Evolutionary conservation across 305 asterid genomes (phyloP).

Genomic region (Solanum hybrid): DNA sequence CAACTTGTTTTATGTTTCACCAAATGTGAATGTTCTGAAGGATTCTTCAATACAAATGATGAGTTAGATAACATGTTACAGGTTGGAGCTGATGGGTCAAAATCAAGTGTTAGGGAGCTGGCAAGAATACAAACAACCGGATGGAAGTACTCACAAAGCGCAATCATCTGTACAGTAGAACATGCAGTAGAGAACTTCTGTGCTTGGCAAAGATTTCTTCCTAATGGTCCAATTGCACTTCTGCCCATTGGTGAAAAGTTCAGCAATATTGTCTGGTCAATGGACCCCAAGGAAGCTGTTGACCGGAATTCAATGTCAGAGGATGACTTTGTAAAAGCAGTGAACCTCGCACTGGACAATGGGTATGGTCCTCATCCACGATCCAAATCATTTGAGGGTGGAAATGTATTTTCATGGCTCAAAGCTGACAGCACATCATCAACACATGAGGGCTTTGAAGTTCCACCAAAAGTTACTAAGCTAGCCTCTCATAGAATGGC

Average conservation of each 20-base stretch:
- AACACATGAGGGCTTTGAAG: slow-evolving; percentile 53
- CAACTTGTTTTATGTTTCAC: neutral
- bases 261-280: slow-evolving; percentile 97
- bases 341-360: slow-evolving; percentile 56
- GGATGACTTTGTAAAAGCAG: slow-evolving; percentile 52
- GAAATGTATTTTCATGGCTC: slow-evolving; percentile 48
- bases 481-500: slow-evolving; percentile 74
- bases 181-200: slow-evolving; percentile 51
- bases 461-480: slow-evolving; percentile 56
- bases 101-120: slow-evolving; percentile 79
- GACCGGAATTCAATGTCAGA: slow-evolving; percentile 51
- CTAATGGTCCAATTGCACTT: slow-evolving; percentile 88
- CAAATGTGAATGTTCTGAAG: slow-evolving; percentile 6
- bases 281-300: slow-evolving; percentile 66
- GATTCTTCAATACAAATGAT: neutral
- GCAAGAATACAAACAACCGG: slow-evolving; percentile 83
- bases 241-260: slow-evolving; percentile 73
- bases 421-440: slow-evolving; percentile 38
- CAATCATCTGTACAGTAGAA: slow-evolving; percentile 80
- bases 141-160: slow-evolving; percentile 88
- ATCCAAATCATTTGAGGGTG: slow-evolving; percentile 31
- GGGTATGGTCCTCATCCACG: slow-evolving; percentile 81
- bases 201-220: slow-evolving; percentile 94
- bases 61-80: slow-evolving; percentile 16
- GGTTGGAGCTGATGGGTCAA: slow-evolving; percentile 98